These are phyloP conservation scores for Kwoniella europaea DNA, from an alignment of 768 basidiomycete species.

Conservation along the genomic window DNA sequence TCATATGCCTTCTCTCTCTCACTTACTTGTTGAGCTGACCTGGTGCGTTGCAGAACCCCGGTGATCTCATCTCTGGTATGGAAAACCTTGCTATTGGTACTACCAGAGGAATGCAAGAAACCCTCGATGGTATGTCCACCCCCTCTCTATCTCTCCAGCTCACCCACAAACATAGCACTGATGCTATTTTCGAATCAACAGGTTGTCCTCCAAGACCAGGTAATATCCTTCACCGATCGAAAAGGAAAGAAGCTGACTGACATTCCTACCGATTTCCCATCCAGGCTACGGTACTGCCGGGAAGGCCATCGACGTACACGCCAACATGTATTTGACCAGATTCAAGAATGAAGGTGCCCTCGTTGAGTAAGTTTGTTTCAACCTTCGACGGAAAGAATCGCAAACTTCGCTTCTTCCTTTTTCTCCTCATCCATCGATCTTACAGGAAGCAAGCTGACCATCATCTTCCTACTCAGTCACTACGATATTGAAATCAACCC, in stretches of 20 bases:
- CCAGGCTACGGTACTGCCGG: conserved; percentile 47
- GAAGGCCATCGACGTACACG: conserved; percentile 36
- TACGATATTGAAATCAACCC: conserved; percentile 58
- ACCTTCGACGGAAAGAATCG: too few species aligned
- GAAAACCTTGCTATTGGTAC: conserved; percentile 14
- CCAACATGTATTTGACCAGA: conserved; percentile 51
- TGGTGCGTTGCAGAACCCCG: conserved; percentile 11
- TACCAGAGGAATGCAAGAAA: conserved; percentile 17
- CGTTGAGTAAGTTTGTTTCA: conserved; percentile 27
- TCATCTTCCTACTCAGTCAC: conserved; percentile 33
- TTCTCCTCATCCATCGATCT: background rate
- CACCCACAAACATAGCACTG: too few species aligned
- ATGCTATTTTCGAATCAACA: background rate
- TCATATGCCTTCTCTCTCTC: background rate
- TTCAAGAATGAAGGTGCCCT: conserved; percentile 44
- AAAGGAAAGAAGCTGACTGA: background rate
- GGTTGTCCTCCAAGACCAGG: conserved; percentile 31
- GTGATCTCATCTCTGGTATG: conserved; percentile 21
- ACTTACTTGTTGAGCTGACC: background rate
- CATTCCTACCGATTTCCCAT: background rate
- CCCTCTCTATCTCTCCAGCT: background rate
- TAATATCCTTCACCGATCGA: background rate
- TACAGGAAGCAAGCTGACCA: too few species aligned
- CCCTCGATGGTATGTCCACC: conserved; percentile 23
- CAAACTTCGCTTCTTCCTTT: background rate